Evolutionary conservation across 2,329 filamentous ascomycete genomes (phyloP), one percentile per base, ranked within the genome.

Genomic region (Claviceps spartinae): DNA sequence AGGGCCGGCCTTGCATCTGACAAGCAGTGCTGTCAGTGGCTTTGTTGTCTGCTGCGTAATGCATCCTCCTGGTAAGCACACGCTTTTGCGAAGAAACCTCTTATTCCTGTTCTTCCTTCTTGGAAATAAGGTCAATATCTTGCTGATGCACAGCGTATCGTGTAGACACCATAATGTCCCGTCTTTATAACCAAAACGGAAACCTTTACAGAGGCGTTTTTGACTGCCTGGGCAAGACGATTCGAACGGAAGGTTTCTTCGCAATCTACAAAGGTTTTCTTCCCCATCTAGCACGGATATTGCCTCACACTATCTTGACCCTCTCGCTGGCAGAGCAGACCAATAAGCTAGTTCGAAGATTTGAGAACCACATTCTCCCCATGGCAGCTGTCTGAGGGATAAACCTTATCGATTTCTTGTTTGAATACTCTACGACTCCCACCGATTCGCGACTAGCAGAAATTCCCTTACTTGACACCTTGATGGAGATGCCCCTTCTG

Each of bases 181-280:
- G 93, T 56, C 84, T 98, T 75, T 98, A 98, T 76, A 98, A 98
- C 73, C 93, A 98, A 68, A 95, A 90, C 56, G 93, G 93, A 50
- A 95, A 96, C 65, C 77, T 98, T n/a, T 98, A 98, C 75, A 83
- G 79, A 59, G 86, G 90, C 54, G 88, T 94, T 4, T 86, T 95
- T 57, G 93, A 98, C 70, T 98, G 93, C 66, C 70, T 97, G 54
- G 81, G 79, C 65, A 90, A 95, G 72, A 98, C 93, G 0, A 77
- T 98, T 55, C 85, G 83, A 65, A 95, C 88, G 0, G 93, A 98
- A 67, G 93, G 93, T 22, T 62, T 95, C 50, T 71, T 97, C 47
- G 93, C 93, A 55, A 87, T 98, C 54, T 98, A 98, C 76, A 98
- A 98, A 75, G 93, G 93, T 54, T 96, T 94, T 74, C 81, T 95